Evolutionary conservation across 1,284 basidiomycete genomes (phyloP).

Genomic region (Melanopsichium pennsylvanicum): DNA sequence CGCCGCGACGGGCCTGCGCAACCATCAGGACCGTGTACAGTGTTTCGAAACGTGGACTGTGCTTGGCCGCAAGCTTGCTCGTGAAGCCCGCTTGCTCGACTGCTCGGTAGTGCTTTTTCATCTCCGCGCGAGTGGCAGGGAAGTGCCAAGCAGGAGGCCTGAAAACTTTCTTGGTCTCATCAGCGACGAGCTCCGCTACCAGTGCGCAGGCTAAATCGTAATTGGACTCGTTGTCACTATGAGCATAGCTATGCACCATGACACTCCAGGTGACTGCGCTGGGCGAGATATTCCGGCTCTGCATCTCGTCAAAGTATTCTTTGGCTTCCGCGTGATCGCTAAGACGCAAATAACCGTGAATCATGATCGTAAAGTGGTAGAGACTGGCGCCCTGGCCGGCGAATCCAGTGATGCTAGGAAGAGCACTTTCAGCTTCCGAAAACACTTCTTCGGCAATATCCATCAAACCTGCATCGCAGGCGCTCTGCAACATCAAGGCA

Average conservation of each 20-base stretch:
- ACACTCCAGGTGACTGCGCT: constrained; percentile 77
- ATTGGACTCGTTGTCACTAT: constrained; percentile 46
- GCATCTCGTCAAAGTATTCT: constrained; percentile 79
- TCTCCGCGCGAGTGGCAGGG: background rate
- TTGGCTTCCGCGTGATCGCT: constrained; percentile 73
- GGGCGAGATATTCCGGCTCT: constrained; percentile 74
- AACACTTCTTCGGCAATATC: constrained; percentile 76
- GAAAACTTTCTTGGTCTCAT: constrained; percentile 23
- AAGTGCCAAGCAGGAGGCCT: constrained; percentile 10
- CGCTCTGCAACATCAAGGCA: constrained; percentile 81
- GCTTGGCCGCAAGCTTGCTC: constrained; percentile 8
- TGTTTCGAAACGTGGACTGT: constrained; percentile 36
- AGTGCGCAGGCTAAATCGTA: constrained; percentile 48
- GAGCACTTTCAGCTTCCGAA: constrained; percentile 36
- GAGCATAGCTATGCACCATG: constrained; percentile 68
- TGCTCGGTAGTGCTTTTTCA: background rate
- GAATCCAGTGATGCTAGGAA: constrained; percentile 19
- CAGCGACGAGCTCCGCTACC: constrained; percentile 33
- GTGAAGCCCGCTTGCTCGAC: background rate
- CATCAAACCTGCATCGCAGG: constrained; percentile 79
- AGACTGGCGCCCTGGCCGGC: constrained; percentile 63
- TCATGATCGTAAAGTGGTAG: constrained; percentile 82
- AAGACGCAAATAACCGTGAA: constrained; percentile 77
- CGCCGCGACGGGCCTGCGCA: constrained; percentile 70
- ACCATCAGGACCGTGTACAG: constrained; percentile 76